Conservation (phyloP, 2,329 filamentous ascomycete species). For the Fusarium veterinarium region DNA sequence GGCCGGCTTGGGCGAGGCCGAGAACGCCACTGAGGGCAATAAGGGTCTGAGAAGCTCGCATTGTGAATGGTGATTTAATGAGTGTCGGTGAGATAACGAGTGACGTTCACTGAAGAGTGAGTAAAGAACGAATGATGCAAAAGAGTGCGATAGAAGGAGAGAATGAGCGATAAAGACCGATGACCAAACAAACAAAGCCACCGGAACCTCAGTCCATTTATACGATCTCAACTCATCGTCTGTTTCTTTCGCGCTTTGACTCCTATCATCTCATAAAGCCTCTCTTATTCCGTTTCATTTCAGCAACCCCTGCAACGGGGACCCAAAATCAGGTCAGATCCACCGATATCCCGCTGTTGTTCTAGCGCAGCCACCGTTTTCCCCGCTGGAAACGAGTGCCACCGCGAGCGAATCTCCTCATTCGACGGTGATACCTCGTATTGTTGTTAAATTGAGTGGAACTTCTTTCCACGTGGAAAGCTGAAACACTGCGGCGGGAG, state of each 20-base stretch:
- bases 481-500: neutral
- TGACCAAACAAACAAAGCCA: accelerated
- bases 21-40: neutral
- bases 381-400: neutral
- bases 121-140: neutral
- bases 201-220: neutral
- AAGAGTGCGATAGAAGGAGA: neutral
- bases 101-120: neutral
- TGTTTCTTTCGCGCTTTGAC: neutral
- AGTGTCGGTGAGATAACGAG: neutral
- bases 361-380: slow-evolving; percentile 9
- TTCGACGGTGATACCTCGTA: neutral
- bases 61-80: neutral
- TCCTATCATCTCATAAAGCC: neutral
- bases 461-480: neutral
- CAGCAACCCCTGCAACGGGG: neutral
- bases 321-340: neutral
- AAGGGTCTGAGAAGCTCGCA: neutral
- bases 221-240: neutral
- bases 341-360: neutral
- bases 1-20: neutral
- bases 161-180: neutral
- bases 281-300: neutral
- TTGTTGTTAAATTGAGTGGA: neutral
- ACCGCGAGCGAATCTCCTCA: no score